A percentile compares a stretch with the other conserved stretches of the same genome.
Evolutionary conservation across 805 yeast genomes (phyloP).

Genomic region (Ogataea polymorpha): DNA sequence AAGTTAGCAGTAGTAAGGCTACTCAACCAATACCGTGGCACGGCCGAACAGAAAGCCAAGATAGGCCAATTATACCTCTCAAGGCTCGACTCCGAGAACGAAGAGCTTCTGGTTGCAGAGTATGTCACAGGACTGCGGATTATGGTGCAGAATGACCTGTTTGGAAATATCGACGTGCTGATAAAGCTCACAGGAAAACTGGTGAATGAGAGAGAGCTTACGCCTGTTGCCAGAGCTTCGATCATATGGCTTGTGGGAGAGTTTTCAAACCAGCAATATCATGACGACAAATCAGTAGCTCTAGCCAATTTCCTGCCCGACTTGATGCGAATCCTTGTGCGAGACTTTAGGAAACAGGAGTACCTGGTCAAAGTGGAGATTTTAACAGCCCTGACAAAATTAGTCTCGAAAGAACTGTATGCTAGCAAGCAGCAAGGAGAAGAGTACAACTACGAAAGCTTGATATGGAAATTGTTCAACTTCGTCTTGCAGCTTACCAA

Average conservation of each 20-base stretch:
- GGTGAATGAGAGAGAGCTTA: constrained; percentile 15
- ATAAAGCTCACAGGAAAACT: constrained; percentile 41
- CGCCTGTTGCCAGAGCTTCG: constrained; percentile 63
- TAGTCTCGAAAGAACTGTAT: constrained; percentile 55
- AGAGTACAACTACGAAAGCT: constrained; percentile 35
- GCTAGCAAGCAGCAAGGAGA: constrained; percentile 29
- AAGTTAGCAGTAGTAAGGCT: constrained; percentile 54
- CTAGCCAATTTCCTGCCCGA: constrained; percentile 62
- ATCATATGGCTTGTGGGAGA: constrained; percentile 93
- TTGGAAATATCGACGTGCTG: constrained; percentile 51
- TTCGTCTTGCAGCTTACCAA: constrained; percentile 61
- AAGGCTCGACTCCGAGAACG: constrained; percentile 31
- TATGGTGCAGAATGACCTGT: constrained; percentile 62
- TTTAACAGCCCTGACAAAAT: constrained; percentile 70
- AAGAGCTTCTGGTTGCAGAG: constrained; percentile 49
- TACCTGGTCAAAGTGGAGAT: constrained; percentile 66
- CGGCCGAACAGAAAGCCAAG: constrained; percentile 45
- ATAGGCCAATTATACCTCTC: constrained; percentile 62
- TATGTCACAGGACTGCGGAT: constrained; percentile 69
- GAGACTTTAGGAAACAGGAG: constrained; percentile 50
- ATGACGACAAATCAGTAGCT: constrained; percentile 14
- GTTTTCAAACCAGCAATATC: constrained; percentile 38
- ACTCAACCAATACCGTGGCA: constrained; percentile 34
- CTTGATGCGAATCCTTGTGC: constrained; percentile 57
- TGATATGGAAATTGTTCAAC: constrained; percentile 52